phyloP scores from a whole-genome alignment of 2,329 filamentous ascomycete species.

The Hymenoscyphus fraxineus region DNA sequence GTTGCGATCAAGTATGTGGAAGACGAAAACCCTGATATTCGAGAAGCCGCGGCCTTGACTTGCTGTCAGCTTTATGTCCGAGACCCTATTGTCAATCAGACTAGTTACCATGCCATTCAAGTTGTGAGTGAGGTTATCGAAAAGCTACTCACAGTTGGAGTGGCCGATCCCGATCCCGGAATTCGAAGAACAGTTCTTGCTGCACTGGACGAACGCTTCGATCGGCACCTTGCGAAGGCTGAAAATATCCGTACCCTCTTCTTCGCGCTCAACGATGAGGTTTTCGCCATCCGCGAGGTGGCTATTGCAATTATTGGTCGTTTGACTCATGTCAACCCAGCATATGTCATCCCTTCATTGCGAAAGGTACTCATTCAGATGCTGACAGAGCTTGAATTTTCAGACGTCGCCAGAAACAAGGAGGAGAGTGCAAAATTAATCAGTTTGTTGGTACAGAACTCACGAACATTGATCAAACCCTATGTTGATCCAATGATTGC shows the following conservation, averaged over 20 bases:
- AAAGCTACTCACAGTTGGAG: slow-evolving; percentile 88
- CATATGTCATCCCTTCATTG: slow-evolving; percentile 93
- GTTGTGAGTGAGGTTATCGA: slow-evolving; percentile 98
- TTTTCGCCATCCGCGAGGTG: slow-evolving; percentile 88
- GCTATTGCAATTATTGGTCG: slow-evolving; percentile 96
- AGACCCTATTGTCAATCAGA: slow-evolving; percentile 97
- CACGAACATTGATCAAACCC: slow-evolving; percentile 87
- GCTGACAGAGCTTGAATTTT: slow-evolving; percentile 93
- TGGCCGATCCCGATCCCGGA: slow-evolving; percentile 84
- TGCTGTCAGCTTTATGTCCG: slow-evolving; percentile 97
- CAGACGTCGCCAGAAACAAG: slow-evolving; percentile 88
- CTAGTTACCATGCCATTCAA: slow-evolving; percentile 92
- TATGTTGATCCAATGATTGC: slow-evolving; percentile 97
- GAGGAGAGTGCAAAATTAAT: slow-evolving; percentile 94
- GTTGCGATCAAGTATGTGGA: slow-evolving; percentile 98
- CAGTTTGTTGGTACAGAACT: slow-evolving; percentile 87
- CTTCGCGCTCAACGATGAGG: slow-evolving; percentile 90
- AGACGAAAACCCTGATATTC: slow-evolving; percentile 88
- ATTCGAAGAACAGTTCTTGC: slow-evolving; percentile 86
- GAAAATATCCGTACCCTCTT: slow-evolving; percentile 97
- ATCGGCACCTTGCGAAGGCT: slow-evolving; percentile 92
- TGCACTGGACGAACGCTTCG: slow-evolving; percentile 89
- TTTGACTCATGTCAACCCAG: slow-evolving; percentile 84
- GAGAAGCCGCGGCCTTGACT: slow-evolving; percentile 90
- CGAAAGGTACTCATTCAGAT: slow-evolving; percentile 95